Evolutionary conservation across 129 eudicot genomes (phyloP).

Genomic region (Artemisia tridentata): DNA sequence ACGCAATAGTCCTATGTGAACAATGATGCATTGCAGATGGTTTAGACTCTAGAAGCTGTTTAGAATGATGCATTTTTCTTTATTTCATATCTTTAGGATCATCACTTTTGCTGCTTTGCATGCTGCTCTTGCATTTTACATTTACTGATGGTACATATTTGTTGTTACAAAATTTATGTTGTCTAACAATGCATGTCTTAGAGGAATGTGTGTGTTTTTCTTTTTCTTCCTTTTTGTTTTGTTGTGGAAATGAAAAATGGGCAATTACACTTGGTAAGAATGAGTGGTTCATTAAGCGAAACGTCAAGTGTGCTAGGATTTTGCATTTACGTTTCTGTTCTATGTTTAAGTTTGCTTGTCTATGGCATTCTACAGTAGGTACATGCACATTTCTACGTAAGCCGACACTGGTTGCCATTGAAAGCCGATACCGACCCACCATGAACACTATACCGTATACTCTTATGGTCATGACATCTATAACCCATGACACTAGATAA

Average conservation of each 20-base stretch:
- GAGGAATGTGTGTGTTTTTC: not conserved
- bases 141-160: not conserved
- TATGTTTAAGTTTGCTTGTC: too few species aligned
- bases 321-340: too few species aligned
- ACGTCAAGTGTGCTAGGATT: too few species aligned
- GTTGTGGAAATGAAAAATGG: too few species aligned
- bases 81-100: slow-evolving; percentile 3
- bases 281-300: slow-evolving; percentile 11
- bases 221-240: not conserved
- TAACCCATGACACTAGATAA: too few species aligned
- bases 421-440: too few species aligned
- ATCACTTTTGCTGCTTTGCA: not conserved
- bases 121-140: not conserved
- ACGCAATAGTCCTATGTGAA: not conserved
- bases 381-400: too few species aligned
- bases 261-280: not conserved
- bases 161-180: not conserved
- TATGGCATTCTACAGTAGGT: too few species aligned
- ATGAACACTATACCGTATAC: too few species aligned
- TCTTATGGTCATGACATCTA: too few species aligned
- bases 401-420: too few species aligned
- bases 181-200: too few species aligned
- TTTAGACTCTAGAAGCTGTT: slow-evolving; percentile 10
- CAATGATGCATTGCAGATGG: slow-evolving; percentile 3
- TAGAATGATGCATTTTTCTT: not conserved